Evolutionary conservation across 768 basidiomycete genomes (phyloP), one percentile per base, ranked within the genome.

Genomic region (Zangia roseola): DNA sequence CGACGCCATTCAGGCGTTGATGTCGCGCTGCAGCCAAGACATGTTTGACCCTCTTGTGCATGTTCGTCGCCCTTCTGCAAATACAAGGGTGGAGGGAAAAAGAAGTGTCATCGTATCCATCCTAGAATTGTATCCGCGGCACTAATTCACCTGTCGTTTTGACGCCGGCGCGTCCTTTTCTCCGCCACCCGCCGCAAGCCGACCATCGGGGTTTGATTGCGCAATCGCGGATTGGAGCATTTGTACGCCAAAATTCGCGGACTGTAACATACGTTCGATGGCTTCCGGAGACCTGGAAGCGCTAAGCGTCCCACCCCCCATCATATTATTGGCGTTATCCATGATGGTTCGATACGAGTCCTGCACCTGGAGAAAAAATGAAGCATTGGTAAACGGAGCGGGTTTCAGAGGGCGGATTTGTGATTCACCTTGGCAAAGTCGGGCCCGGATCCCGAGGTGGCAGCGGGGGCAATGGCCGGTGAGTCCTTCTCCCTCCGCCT

Each of bases 1-100:
- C 90, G 73, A 46, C 89, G 75, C 89, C 90, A 92, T 72, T 92
- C 89, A 6, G 89, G 89, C 54, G 89, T 92, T 47, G 88, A 84
- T 14, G 90, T 92, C 53, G 88, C 89, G 58, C 72, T 78, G 70
- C 89, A 92, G 26, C 88, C 90, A 26, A 89, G 74, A 69, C 89
- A 92, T 21, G 78, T 86, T 64, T 91, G 89, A 14, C 80, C 80
- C 47, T 86, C 84, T 52, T 73, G 71, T 48, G 67, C 69, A 45
- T 71, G 71, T 43, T 71, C 74, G 12, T 80, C 80, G 20, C 62
- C 56, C 52, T 62, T 72, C 69, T 69, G 61, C 33, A 21, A 25
- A 36, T 25, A 31, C 39, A 58, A 41, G 43, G 45, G 26, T 30
- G 36, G 24, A 36, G 25, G 8, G 24, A 34, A 50, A 51, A 50